Base-by-base conservation (phyloP, 768 basidiomycete species). In the Naganishia antarctica region DNA sequence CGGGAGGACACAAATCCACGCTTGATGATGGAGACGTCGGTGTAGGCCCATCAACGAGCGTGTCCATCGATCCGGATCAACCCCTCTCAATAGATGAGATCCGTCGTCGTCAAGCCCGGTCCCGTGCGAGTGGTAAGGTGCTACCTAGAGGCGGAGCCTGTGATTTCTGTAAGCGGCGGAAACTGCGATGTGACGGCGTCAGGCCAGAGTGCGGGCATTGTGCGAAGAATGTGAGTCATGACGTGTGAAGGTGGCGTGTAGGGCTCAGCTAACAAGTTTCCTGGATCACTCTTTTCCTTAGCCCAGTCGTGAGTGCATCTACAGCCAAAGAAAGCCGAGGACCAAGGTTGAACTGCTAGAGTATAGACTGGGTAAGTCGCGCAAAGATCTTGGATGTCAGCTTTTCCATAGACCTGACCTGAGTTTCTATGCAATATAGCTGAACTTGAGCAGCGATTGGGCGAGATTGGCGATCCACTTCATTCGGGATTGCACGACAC, bases 131-230 rank as follows among this genome's bases (percentile, higher is more conserved):
- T 26, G 65, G 65, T 11, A 51, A 60, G 29, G 65, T 66, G 6
- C 26, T 66, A 18, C 60, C 65, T 18, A 41, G 63, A 48, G 63
- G 63, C 21, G 51, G 45, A 12, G 63, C 63, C 21, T 64, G 63
- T 43, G 65, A 66, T 41, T 66, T 66, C 45, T 66, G 65, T 37
- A 66, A 66, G 26, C 48, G 65, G 23, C 47, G 65, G 25, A 66
- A 66, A 28, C 23, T 66, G 60, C 13, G 60, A 25, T 66, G 65
- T 26, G 65, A 66, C 26, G 65, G 58, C 18, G 49, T 49, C 15
- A 61, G 44, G 50, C 65, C 65, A 29, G 37, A 53, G 26, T 66
- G 65, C 31, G 51, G 46, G 6, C 60, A 61, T 58, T 66, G 65
- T 40, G 31, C 45, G 16, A 66, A 66, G 65, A 48, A 57, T 41